phyloP scores from a whole-genome alignment of 805 yeast species.

The Spathaspora girioi region DNA sequence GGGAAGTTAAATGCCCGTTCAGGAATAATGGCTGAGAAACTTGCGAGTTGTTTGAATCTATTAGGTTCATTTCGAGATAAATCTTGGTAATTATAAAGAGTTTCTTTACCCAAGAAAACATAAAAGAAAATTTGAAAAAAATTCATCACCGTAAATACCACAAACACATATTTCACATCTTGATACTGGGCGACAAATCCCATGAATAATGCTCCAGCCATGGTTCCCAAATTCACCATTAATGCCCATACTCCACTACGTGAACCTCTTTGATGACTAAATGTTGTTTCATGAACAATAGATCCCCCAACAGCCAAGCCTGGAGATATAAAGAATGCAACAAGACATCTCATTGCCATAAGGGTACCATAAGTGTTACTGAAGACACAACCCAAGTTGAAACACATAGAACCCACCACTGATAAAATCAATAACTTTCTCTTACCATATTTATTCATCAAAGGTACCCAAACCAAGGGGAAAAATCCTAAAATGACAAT shows the following conservation, averaged over 20 bases:
- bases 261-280: slow-evolving; percentile 15
- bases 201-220: slow-evolving; percentile 15
- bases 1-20: slow-evolving; percentile 4
- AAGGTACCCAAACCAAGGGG: slow-evolving; percentile 15
- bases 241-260: slow-evolving; percentile 15
- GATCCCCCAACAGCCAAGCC: slow-evolving; percentile 14
- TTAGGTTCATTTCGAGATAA: slow-evolving; percentile 3
- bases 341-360: slow-evolving; percentile 12
- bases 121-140: slow-evolving; percentile 10
- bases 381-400: slow-evolving; percentile 13
- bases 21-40: slow-evolving; percentile 4
- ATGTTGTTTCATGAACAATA: slow-evolving; percentile 12
- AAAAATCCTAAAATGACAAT: slow-evolving; percentile 13
- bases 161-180: slow-evolving; percentile 10
- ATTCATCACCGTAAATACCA: slow-evolving; percentile 12
- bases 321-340: slow-evolving; percentile 13
- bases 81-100: slow-evolving; percentile 10
- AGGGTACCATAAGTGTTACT: slow-evolving; percentile 8
- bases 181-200: slow-evolving; percentile 12
- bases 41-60: slow-evolving; percentile 1
- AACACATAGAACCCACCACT: slow-evolving; percentile 10
- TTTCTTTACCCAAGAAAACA: slow-evolving; percentile 11
- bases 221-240: slow-evolving; percentile 13
- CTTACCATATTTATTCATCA: slow-evolving; percentile 14
- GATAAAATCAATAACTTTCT: slow-evolving; percentile 9